Evolutionary conservation across 2,329 filamentous ascomycete species (phyloP).

Genomic region (Trichoderma harzianum): DNA sequence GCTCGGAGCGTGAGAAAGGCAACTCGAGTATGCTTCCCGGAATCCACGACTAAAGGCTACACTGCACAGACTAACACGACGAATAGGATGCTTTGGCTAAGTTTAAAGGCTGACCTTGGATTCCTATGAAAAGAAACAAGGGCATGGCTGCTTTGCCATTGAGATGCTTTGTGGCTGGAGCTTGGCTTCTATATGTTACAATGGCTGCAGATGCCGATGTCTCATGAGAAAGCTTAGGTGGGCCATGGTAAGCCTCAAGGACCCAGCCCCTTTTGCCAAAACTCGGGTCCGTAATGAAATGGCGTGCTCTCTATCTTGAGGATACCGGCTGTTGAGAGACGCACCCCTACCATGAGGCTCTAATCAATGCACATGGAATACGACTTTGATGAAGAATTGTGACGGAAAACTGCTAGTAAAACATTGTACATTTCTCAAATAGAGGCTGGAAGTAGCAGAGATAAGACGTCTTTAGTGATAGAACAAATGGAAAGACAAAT

Average conservation of each 20-base stretch:
- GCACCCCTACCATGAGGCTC: neutral
- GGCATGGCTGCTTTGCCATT: neutral
- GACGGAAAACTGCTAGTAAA: neutral
- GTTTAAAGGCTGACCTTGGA: slow-evolving; percentile 57
- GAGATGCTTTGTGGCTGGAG: neutral
- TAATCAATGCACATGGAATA: neutral
- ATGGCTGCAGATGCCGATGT: neutral
- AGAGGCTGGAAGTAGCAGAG: neutral
- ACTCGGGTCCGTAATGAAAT: neutral
- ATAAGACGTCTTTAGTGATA: neutral
- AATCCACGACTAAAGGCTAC: neutral
- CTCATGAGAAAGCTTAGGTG: neutral
- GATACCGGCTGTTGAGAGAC: neutral
- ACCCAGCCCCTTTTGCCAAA: neutral
- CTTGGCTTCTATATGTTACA: neutral
- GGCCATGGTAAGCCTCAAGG: neutral
- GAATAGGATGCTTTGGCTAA: slow-evolving; percentile 61
- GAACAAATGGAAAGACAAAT: too few species aligned
- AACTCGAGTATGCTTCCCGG: slow-evolving; percentile 57
- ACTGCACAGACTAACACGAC: neutral
- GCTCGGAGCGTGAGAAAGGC: slow-evolving; percentile 74
- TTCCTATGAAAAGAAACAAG: neutral
- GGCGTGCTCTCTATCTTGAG: neutral
- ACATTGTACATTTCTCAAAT: neutral
- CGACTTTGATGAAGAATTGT: neutral